Base-by-base conservation (phyloP, 495 filamentous ascomycete species). In the Hypoxylon trugodes region DNA sequence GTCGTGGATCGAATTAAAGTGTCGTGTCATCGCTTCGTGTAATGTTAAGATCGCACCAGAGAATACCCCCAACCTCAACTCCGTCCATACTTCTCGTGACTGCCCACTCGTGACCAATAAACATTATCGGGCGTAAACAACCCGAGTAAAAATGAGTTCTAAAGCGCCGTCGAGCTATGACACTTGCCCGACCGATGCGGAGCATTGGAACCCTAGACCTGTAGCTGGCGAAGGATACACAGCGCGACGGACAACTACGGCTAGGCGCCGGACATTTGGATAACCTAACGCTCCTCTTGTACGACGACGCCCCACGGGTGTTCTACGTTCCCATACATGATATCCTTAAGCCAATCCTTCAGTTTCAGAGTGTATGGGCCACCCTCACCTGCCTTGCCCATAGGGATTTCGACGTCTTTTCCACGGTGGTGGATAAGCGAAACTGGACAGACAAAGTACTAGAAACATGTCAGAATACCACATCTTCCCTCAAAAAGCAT, bases 241-340 rank as follows among this genome's bases (percentile, higher is more conserved):
- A 4, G 32, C 9, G 2, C 13, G 32, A 7, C 36, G 26, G 24
- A 25, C 60, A 37, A 13, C 53, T 8, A 32, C 32, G 16, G 25
- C n/a, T 37, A 16, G 13, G 47, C 47, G 35, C 51, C 50, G 35
- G 54, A 24, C 40, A 50, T 6, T 54, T 52, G 32, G 49, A 57
- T 8, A 25, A 28, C 41, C 47, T 63, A 74, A 9, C 68, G 52
- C 64, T 82, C 71, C 71, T 90, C 85, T 45, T 89, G 80, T 46
- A 96, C 83, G 19, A 91, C 82, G 58, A 92, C 81, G 19, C 85
- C 86, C 93, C 93, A 96, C 46, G 89, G 85, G 67, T 96, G 90
- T 47, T 86, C 72, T 71, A 87, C 88, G 65, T 86, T 88, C 48
- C 93, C 93, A 73, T 86, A 97, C 90, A 95, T 96, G 73, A 96